phyloP scores from a whole-genome alignment of 495 filamentous ascomycete genomes.

The Aspergillus leporis region DNA sequence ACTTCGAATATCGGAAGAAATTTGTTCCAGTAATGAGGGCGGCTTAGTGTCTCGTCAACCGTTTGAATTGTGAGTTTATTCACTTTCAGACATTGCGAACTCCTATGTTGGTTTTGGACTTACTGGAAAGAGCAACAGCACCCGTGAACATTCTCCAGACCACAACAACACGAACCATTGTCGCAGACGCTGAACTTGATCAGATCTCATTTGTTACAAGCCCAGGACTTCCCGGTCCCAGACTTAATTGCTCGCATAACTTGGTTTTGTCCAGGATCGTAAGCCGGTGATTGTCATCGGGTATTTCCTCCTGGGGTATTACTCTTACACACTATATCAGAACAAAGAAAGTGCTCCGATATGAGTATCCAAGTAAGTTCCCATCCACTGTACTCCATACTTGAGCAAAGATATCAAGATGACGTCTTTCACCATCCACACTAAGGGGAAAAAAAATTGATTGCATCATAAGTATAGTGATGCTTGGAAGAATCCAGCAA shows the following conservation, averaged over 20 bases:
- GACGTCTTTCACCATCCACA: neutral
- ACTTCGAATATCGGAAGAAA: neutral
- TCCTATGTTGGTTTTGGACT: neutral
- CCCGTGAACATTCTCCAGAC: neutral
- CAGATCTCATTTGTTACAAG: neutral
- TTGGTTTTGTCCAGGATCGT: neutral
- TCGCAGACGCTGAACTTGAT: neutral
- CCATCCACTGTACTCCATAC: neutral
- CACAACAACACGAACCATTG: neutral
- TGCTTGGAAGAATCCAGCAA: neutral
- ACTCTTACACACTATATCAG: neutral
- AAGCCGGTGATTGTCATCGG: slow-evolving; percentile 1
- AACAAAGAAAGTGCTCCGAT: neutral
- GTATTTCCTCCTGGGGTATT: neutral
- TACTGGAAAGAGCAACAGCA: neutral
- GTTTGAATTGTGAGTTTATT: neutral
- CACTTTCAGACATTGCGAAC: neutral
- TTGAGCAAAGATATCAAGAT: neutral
- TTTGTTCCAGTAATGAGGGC: neutral
- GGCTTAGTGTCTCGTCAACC: neutral
- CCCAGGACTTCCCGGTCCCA: neutral
- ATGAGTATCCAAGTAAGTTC: neutral
- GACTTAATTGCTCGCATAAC: neutral
- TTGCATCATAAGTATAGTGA: neutral
- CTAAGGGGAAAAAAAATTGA: neutral